Base-by-base conservation (phyloP, 371 early-diverging fungal species). In the Haplosporangium sp. region DNA sequence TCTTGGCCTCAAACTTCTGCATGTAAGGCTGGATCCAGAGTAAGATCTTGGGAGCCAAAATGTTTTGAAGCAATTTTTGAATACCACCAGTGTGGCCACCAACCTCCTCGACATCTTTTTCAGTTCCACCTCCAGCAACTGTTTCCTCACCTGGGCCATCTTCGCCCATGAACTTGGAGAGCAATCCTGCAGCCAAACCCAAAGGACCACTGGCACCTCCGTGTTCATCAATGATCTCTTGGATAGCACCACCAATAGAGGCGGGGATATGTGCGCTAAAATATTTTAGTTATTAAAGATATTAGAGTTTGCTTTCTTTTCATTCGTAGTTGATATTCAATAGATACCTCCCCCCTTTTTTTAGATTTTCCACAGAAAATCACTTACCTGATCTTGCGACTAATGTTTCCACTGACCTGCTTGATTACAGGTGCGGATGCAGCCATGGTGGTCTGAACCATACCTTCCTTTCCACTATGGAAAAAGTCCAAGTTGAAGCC, bases 401-500 rank as follows among this genome's bases (percentile, higher is more conserved):
- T 60, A 50, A 77, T 72, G 58, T 77, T 77, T 4, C 56, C 63
- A 10, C 70, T 69, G 61, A 71, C 77, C 47, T 77, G 77, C 61
- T 77, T 77, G 52, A 77, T 77, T 7, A 77, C 69, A n/a, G 77
- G 77, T 0, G 60, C 53, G 44, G 77, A 77, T 44, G 72, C 68
- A 20, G 56, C 69, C 77, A 77, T 61, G 20, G 77, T 72, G 15
- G 77, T 65, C 34, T 34, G 20, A 45, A 77, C 45, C 77, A 77
- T 77, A 9, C 77, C 77, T 34, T 77, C 77, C 56, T 72, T 77
- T 27, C 77, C 77, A 17, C n/a, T 45, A 20, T 72, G 63, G 52
- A 77, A 56, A 63, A 77, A 77, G 53, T 77, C 77, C 48, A 77
- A 19, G 65, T 72, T 72, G 68, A 77, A 72, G n/a, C 72, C 72